Evolutionary conservation across 441 rosid genomes (phyloP), one percentile per base, ranked within the genome.

Genomic region (Flueggea neowawraea): DNA sequence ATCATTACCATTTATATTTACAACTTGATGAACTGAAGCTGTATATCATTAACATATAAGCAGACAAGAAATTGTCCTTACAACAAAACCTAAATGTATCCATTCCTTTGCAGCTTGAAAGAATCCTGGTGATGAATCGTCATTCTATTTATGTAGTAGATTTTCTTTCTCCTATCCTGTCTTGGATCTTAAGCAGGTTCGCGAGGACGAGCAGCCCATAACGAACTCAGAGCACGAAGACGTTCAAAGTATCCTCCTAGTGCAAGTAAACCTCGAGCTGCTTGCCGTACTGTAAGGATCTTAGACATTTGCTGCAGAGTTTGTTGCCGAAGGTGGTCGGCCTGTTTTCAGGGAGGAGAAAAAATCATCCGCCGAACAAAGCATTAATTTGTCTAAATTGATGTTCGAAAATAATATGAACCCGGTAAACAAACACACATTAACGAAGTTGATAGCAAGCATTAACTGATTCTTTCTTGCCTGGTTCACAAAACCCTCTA

Each of bases 141-240:
- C 50, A 47, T 47, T 12, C 14, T 47, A 14, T 47, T 2, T 47
- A 36, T 1, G n/a, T n/a, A n/a, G 6, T 36, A 36, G 41, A 36
- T 36, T 36, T 36, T 36, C 41, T 8, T 36, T 36, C 28, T 22
- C 28, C 41, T 5, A 36, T 36, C 1, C 41, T 3, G 7, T 36
- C 41, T 36, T 1, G 9, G 33, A 11, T 31, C 28, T 52, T 70
- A 84, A 55, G 82, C 73, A 15, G 77, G 73, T 69, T 86, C 94
- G n/a, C 66, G 75, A 53, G 96, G 91, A 63, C 92, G 94, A 67
- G 96, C 90, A 15, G 91, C 84, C 91, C 95, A 93, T 14, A 93
- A 92, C 10, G 96, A 84, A 69, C 89, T 90, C 16, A 93, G 78
- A 41, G 97, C 92, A 58, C 98, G 96, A 22, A 93, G 92, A 43